These are phyloP conservation scores for Thozetella sp. DNA, from an alignment of 495 filamentous ascomycete species.

Conservation along the genomic window DNA sequence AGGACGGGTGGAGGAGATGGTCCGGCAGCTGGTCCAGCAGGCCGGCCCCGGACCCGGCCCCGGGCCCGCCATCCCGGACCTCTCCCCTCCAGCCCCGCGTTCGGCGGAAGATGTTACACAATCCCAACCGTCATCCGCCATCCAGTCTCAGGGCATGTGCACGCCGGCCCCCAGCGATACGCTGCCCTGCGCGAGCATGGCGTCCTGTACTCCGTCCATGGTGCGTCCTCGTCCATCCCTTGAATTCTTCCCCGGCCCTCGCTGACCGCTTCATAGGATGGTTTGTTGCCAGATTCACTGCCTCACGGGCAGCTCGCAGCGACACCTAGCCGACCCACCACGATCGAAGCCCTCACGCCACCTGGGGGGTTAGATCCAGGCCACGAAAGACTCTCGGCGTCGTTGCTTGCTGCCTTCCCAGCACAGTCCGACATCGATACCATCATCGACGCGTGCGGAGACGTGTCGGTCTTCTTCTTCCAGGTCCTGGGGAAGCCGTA, in stretches of 20 bases:
- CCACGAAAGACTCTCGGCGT: conserved; percentile 19
- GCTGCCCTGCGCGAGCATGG: background rate
- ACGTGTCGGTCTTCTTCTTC: conserved; percentile 23
- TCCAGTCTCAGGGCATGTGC: background rate
- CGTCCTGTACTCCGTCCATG: background rate
- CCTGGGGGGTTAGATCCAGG: background rate
- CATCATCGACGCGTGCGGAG: conserved; percentile 28
- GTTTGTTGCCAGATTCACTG: no score
- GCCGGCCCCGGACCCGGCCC: background rate
- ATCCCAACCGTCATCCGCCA: no score
- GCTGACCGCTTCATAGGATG: no score
- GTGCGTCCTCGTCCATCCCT: background rate
- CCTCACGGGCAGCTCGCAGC: no score
- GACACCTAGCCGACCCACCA: no score
- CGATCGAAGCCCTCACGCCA: background rate
- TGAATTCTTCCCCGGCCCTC: no score
- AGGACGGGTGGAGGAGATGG: conserved; percentile 23
- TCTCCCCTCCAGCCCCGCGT: background rate
- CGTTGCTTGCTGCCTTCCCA: conserved; percentile 39
- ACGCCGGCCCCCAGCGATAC: background rate
- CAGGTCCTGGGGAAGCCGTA: conserved; percentile 25
- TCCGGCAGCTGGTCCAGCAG: conserved; percentile 23
- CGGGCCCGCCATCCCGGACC: background rate
- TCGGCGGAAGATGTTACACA: background rate
- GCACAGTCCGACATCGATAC: conserved; percentile 31